These are phyloP conservation scores for Prorocentrum cordatum DNA, from an alignment of 169 alveolate species.

Conservation along the genomic window DNA sequence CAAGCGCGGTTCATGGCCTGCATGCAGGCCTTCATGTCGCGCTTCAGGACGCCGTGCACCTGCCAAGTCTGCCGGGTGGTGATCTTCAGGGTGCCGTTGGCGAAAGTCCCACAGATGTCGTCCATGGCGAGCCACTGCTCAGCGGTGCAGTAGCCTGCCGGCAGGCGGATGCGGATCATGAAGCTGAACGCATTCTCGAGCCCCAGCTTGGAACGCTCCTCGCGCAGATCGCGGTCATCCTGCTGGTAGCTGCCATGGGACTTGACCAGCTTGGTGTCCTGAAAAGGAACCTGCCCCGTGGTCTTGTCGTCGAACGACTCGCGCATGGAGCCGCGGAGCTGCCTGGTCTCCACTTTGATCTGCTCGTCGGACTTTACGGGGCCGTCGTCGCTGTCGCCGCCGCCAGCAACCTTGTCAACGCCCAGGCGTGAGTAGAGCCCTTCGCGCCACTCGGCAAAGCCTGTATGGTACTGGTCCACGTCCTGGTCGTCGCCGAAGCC, in stretches of 20 bases:
- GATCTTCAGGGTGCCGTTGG: constrained; percentile 62
- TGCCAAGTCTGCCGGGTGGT: constrained; percentile 69
- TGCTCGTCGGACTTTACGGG: constrained; percentile 66
- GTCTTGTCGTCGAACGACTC: constrained; percentile 48
- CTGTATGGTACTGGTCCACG: constrained; percentile 65
- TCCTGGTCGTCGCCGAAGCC: no score
- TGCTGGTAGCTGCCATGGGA: constrained; percentile 68
- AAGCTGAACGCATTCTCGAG: constrained; percentile 56
- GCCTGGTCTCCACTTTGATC: constrained; percentile 31
- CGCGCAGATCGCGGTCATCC: constrained; percentile 43
- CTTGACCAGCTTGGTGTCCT: constrained; percentile 66
- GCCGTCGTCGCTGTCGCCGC: constrained; percentile 33
- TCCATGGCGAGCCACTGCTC: constrained; percentile 70
- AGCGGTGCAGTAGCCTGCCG: constrained; percentile 62
- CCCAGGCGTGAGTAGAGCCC: constrained; percentile 52
- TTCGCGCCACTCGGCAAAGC: constrained; percentile 49
- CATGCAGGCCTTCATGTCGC: no score
- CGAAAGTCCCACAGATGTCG: constrained; percentile 22
- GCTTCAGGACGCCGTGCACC: constrained; percentile 60
- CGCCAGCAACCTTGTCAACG: constrained; percentile 1
- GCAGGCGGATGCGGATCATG: constrained; percentile 61
- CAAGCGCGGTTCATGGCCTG: constrained; percentile 12
- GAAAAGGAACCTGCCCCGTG: constrained; percentile 68
- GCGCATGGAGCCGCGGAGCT: constrained; percentile 58
- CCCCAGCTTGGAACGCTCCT: constrained; percentile 60